Base-by-base conservation (phyloP, 2,329 filamentous ascomycete species). In the Aureobasidium sp. region DNA sequence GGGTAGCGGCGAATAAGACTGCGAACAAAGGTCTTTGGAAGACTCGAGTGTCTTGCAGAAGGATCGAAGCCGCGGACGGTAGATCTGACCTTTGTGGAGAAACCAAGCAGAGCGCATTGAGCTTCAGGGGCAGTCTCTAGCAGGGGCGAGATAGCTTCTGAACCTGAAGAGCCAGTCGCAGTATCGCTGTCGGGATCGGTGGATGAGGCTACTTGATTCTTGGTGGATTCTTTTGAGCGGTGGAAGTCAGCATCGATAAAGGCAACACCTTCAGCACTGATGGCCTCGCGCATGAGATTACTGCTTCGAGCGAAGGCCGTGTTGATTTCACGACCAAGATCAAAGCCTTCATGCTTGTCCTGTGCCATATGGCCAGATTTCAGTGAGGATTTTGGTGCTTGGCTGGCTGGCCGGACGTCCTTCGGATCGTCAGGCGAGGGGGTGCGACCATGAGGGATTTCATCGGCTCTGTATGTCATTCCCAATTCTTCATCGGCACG, bases 251-350 rank as follows among this genome's bases (percentile, higher is more conserved):
- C 70, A 57, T 75, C 73, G 32, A 77, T 61, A 57, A 76, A 75
- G 1, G 75, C 67, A 29, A 82, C 79, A 3, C 78, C 79, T 5
- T 79, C 78, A 12, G 76, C 75, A 12, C 70, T 69, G 10, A 82
- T 67, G 27, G 78, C 76, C 59, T 80, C 76, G 1, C 75, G 73
- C 7, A 82, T 71, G 0, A 82, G 67, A 42, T 80, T 78, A 2
- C 78, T 77, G 1, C 79, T 78, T 27, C 79, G 72, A 17, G 72
- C 71, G 62, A 81, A 80, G 5, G 76, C 75, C 67, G 50, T 37
- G 3, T 55, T 56, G 26, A 62, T 47, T 17, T 64, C 64, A 20
- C 50, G 37, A 10, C 37, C 37, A 2, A 66, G 56, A 36, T 64
- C 62, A 26, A 66, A 66, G 13, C 29, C 42, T 39, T 62, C 60